Base-by-base conservation (phyloP, 2,329 filamentous ascomycete genomes). In the Endocalyx cinctus region DNA sequence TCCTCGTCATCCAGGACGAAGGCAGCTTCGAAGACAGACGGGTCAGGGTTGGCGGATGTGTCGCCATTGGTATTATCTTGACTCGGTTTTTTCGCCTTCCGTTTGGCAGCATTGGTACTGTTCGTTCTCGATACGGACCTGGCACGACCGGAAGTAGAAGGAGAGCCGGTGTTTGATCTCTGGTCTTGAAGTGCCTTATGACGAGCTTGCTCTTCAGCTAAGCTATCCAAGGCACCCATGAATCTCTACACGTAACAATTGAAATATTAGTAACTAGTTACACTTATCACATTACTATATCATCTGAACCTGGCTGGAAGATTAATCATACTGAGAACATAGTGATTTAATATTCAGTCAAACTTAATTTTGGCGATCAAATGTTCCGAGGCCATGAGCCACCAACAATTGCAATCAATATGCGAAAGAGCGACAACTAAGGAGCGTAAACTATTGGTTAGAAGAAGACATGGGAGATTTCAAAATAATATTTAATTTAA, bases 1-100 rank as follows among this genome's bases (percentile, higher is more conserved):
- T 94, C 88, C 33, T 90, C 88, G 40, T 94, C 88, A 36, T 90
- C 89, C 47, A 95, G 82, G 11, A 86, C 79, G 58, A 95, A 94
- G 26, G 87, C 85, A 1, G 79, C 77, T 55, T 94, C 87, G 50
- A 94, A 94, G 38, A 95, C 84, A 22, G 85, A 80, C 17, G 90
- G 89, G 59, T 96, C 89, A 2, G 86, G 84, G 25, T 82, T 77
- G 4, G 65, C 59, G 10, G 62, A 48, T 13, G 58, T 56, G 33
- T 72, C 67, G 39, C 56, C 58, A 39, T 54, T 46, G 17, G 47
- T 43, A 11, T 46, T 44, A 46, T 62, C 62, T 29, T 64, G 59
- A 40, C 49, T 57, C 6, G 55, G 49, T 39, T 68, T 70, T 50
- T 67, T 71, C 3, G 58, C 28, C 25, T 43, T 51, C 10, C 67